Base-by-base conservation (phyloP, 2,329 filamentous ascomycete species). In the Thelonectria blattea region DNA sequence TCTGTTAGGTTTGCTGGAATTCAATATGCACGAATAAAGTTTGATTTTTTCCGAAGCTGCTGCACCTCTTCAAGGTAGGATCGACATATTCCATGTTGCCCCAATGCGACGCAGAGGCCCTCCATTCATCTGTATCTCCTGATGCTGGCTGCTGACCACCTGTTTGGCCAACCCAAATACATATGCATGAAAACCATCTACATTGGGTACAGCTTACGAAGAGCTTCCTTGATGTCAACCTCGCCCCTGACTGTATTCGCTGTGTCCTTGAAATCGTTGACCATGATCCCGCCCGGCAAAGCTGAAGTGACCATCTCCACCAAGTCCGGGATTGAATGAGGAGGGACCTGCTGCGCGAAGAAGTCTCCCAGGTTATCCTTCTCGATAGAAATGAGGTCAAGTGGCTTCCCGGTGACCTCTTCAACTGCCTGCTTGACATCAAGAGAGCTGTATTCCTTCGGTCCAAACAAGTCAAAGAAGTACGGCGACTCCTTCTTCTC, bases 341-440 rank as follows among this genome's bases (percentile, higher is more conserved):
- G 57, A 1, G 68, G 71, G 7, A 74, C 58, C 5, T 64, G 57
- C 20, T 70, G 52, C 1, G 53, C 62, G 39, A 66, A 75, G 48
- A 65, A 74, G 2, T 52, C 62, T 0, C 62, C 61, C 3, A 76
- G 63, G 5, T 68, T 42, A 1, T 68, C 69, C 20, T 62, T 62
- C 48, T 61, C 57, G 1, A 76, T 58, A 2, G 65, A 50, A 2
- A 61, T 60, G 3, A 73, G n/a, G 30, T 70, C 60, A 6, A 67
- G 59, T n/a, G 64, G 46, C 34, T 70, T 74, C 0, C 68, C 71
- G 0, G 64, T 70, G 3, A 69, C 63, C 14, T 69, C 66, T 8
- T 75, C 72, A 1, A 75, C 56, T 0, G 65, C 70, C 0, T 62
- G 42, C 22, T 72, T 68, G 7, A 76, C 59, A 15, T 76, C 74